Evolutionary conservation across 2,329 filamentous ascomycete genomes (phyloP), one percentile per base, ranked within the genome.

Genomic region (Xylaria sp.): DNA sequence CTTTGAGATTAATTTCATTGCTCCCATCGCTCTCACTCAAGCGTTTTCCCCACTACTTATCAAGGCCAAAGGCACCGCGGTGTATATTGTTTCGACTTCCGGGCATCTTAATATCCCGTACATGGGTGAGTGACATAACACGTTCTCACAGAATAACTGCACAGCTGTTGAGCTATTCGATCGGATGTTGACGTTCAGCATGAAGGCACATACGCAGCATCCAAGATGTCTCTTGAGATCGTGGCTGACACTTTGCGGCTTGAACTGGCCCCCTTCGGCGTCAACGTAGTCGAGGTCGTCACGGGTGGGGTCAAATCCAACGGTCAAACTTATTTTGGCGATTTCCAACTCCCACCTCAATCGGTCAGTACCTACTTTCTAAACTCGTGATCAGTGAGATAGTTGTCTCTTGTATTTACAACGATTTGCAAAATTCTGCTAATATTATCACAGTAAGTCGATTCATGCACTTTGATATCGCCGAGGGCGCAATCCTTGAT

Each of bases 1-100:
- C 28, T 79, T 78, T 48, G 76, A 77, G 23, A 74, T 78, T 34
- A 80, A 79, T 60, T 74, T 79, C 69, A 70, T 76, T 10, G 77
- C 73, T n/a, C 73, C 75, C 0, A 72, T 80, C 48, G 74, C 74
- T 39, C 69, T 78, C 12, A 75, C 75, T 18, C 73, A 78, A 48
- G 71, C 73, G 0, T 78, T 80, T 58, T 66, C 73, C 15, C 73
- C 74, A 15, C 54, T 78, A 63, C 70, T 80, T 23, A 74, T 78
- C 65, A 74, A 74, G 44, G 68, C 76, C 2, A 76, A 78, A 68
- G 77, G 78, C 2, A 76, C 73, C 62, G 70, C 69, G 3, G 74
- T 75, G 13, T 76, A 75, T 46, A 74, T 79, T 20, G 70, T 72
- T 13, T 76, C 74, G 1, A 70, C 76, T 15, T 69, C 73, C 15